These are phyloP conservation scores for Tolypocladium ovalisporum DNA, from an alignment of 2,329 filamentous ascomycete genomes.

Conservation along the genomic window DNA sequence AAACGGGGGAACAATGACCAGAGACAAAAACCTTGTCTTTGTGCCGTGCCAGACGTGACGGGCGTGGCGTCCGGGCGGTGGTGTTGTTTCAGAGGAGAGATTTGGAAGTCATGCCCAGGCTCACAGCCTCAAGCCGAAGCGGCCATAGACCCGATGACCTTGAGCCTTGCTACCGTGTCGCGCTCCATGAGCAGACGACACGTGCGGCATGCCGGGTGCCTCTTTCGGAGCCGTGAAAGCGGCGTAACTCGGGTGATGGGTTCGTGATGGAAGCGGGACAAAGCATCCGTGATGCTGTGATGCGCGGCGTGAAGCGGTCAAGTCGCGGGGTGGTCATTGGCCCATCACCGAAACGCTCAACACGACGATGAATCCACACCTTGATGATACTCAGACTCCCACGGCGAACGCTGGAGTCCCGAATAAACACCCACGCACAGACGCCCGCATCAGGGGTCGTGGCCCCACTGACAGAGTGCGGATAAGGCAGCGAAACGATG, in stretches of 20 bases:
- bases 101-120: background rate
- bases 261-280: background rate
- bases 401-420: too few species aligned
- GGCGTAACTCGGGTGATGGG: too few species aligned
- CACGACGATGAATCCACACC: background rate
- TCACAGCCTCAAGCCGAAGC: background rate
- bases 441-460: background rate
- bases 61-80: background rate
- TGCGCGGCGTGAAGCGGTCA: background rate
- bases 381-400: too few species aligned
- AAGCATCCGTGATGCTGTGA: background rate
- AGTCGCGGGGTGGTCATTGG: background rate
- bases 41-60: background rate
- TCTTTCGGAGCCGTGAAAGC: background rate
- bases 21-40: background rate
- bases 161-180: background rate
- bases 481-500: background rate
- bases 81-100: background rate
- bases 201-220: background rate
- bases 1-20: background rate
- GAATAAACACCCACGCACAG: too few species aligned
- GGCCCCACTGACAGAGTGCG: background rate
- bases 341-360: background rate
- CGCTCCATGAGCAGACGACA: background rate
- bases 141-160: too few species aligned